Evolutionary conservation across 1,284 basidiomycete genomes (phyloP).

Genomic region (Microbotryum intermedium): DNA sequence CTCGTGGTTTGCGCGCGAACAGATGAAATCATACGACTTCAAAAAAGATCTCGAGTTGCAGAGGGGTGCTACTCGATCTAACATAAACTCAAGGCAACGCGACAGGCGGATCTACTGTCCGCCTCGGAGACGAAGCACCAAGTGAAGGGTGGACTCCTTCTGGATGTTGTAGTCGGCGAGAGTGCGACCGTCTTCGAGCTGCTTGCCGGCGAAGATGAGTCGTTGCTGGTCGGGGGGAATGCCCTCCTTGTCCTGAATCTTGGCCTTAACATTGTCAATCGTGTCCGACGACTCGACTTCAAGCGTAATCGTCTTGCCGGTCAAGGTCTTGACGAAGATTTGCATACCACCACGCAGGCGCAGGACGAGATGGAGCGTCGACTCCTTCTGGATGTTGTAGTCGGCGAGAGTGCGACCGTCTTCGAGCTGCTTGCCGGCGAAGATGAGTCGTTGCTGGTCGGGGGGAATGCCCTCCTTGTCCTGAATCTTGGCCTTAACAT

Average conservation of each 20-base stretch:
- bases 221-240: conserved; percentile 75
- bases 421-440: too few relatives aligned
- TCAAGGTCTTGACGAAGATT: too few relatives aligned
- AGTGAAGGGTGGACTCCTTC: conserved; percentile 75
- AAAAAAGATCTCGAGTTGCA: neutral
- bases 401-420: too few relatives aligned
- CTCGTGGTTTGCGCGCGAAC: neutral
- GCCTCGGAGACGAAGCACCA: conserved; percentile 77
- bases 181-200: conserved; percentile 89
- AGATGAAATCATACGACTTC: neutral
- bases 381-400: too few relatives aligned
- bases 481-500: too few relatives aligned
- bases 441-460: too few relatives aligned
- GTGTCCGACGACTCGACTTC: too few relatives aligned
- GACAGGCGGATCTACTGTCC: conserved; percentile 40
- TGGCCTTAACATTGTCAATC: conserved; percentile 53
- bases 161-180: conserved; percentile 95
- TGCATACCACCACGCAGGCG: too few relatives aligned
- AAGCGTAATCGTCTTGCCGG: too few relatives aligned
- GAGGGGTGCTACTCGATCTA: neutral
- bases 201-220: conserved; percentile 83
- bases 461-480: too few relatives aligned
- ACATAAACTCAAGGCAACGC: too few relatives aligned
- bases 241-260: conserved; percentile 55
- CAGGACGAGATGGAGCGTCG: too few relatives aligned